Evolutionary conservation across 2,329 filamentous ascomycete species (phyloP), one percentile per base, ranked within the genome.

Genomic region (Pseudogymnoascus sp.): DNA sequence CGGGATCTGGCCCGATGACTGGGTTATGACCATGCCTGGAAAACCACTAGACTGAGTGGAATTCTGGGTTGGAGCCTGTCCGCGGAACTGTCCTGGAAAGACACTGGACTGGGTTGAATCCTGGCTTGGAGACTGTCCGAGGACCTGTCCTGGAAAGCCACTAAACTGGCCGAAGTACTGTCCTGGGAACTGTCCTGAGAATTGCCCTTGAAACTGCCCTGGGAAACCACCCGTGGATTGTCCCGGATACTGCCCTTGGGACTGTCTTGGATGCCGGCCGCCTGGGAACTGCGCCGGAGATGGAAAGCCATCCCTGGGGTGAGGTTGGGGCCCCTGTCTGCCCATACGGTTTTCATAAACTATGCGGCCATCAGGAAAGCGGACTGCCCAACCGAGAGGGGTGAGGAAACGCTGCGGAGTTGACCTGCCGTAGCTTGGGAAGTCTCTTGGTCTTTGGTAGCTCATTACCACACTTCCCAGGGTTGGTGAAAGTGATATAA

Each of bases 301-400:
- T 19, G 26, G 50, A 56, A 35, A 56, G 29, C 50, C 50, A 35
- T n/a, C 50, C 4, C 50, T n/a, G 17, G 50, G 29, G 17, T 3
- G 19, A 21, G 40, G 10, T 6, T 44, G 40, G 29, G 50, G 26
- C 0, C 50, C 17, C 17, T 56, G 50, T 15, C 50, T 33, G 10
- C 46, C 50, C 50, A 56, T 33, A 56, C 50, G 50, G 17, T 33
- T 56, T 19, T 33, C 50, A 19, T 56, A 35, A 33, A 56, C 17
- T 56, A 56, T 56, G 10, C 13, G 26, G 29, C 29, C 50, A 56
- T 56, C 50, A 35, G 50, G 50, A 33, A 33, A 56, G 50, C 50
- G 50, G n/a, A 56, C 50, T 33, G 50, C 50, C 50, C 50, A 56
- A 15, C 50, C 50, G 50, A 56, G 50, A 33, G 50, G 50, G n/a